Conservation (phyloP, 495 filamentous ascomycete genomes). For the Penicillium ochrochloron region DNA sequence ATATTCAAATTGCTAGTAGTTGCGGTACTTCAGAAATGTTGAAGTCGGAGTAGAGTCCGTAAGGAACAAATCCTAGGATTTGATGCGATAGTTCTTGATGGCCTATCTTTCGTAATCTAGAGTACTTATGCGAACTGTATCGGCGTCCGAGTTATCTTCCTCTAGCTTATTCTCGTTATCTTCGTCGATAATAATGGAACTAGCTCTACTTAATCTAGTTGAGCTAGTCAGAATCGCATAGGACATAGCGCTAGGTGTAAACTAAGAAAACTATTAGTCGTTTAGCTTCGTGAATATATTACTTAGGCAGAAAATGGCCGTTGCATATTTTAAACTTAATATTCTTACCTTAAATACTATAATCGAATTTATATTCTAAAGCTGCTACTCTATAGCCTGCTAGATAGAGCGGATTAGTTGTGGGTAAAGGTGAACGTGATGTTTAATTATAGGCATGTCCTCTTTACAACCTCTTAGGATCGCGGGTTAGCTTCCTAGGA, state of each 20-base stretch:
- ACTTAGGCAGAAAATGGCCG: no score
- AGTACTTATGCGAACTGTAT: constrained; percentile 9
- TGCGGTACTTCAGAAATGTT: constrained; percentile 7
- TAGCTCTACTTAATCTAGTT: constrained; percentile 5
- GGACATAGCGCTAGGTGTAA: constrained; percentile 3
- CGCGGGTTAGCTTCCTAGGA: no score
- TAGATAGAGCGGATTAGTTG: no score
- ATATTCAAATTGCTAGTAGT: not conserved
- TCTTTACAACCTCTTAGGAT: no score
- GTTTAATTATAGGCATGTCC: no score
- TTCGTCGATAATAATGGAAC: constrained; percentile 3
- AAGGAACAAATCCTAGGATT: constrained; percentile 4
- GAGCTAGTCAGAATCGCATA: not conserved
- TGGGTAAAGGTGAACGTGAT: no score
- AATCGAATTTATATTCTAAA: no score
- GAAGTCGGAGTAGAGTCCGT: not conserved
- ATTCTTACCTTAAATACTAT: no score
- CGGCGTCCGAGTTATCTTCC: constrained; percentile 5
- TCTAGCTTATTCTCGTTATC: not conserved
- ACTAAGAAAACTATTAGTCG: no score
- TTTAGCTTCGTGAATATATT: no score
- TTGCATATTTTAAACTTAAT: no score
- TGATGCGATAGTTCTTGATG: not conserved
- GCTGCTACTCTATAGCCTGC: no score
- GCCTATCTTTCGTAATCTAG: constrained; percentile 12